Base-by-base conservation (phyloP, 2,329 filamentous ascomycete species). In the Colletotrichum trifolii region DNA sequence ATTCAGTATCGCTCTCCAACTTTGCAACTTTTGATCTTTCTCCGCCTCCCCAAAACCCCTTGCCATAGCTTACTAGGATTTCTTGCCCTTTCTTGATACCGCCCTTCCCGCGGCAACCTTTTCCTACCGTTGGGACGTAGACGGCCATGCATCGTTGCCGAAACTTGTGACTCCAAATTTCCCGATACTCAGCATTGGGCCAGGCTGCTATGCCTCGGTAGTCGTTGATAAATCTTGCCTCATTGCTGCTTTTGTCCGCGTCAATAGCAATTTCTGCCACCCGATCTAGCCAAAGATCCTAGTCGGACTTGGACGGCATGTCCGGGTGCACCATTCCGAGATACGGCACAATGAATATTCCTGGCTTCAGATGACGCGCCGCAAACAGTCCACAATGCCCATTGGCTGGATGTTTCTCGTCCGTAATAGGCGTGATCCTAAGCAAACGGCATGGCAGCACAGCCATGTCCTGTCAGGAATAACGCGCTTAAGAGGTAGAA, bases 211-310 rank as follows among this genome's bases (percentile, higher is more conserved):
- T 81, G 4, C 88, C 87, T 7, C 89, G 80, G 70, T 87, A 91
- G 74, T 91, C 89, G 71, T 91, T 91, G 49, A 90, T 82, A 69
- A 89, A 91, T 9, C 89, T 79, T 2, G 85, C 88, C 76, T 91
- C 89, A 70, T 90, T 91, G 10, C 88, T 88, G 57, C 75, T 76
- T 42, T 72, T 73, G 13, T 79, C 82, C 4, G 88, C 89, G 70
- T 91, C 89, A 4, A 91, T 84, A 3, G 87, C 87, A 1, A 89
- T 77, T 13, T 82, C 83, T 0, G 75, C 79, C 17, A 84, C 86
- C 17, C 82, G 79, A 74, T 88, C 86, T 17, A 91, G 77, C 81
- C 86, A 89, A 34, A 91, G 77, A 72, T 91, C 89, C 71, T 91
- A 91, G 75, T 91, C 85, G 7, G 83, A 86, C 17, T 70, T 69